Base-by-base conservation (phyloP, 148 eudicot genomes). In the Amaranthus palmeri region DNA sequence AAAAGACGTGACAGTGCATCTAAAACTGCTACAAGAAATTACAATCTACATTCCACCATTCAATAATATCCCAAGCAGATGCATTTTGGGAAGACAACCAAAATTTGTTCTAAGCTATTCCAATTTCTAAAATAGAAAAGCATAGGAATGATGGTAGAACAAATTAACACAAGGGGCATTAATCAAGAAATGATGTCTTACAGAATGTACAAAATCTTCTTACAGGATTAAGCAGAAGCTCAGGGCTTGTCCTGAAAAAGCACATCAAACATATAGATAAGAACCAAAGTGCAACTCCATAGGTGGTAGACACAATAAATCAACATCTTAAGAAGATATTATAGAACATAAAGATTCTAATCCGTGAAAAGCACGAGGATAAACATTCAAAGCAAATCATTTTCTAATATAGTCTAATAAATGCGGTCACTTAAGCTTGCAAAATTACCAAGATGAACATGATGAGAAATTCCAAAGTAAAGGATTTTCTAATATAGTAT, bases 171-270 rank as follows among this genome's bases (percentile, higher is more conserved):
- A 58, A 59, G 25, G 42, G 61, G 13, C 8, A 44, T n/a, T 64
- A 65, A 55, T 56, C 60, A 68, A 68, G 63, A 70, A 65, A 25
- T 66, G 18, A 13, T 40, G 59, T 61, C 77, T 66, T 64, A 78
- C 62, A 72, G 73, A 72, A 66, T 47, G 68, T 49, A 66, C 17
- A 55, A 46, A 64, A 12, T 61, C 76, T 72, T 70, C 96, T 89
- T 86, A 93, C 98, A 74, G 98, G 89, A 82, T 93, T 93, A 57
- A 93, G 90, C 58, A 93, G 89, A 81, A 93, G 93, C 79, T 93
- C 98, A 43, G 98, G 84, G 81, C 97, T 89, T 65, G 96, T 91
- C 96, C 98, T 93, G 95, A 25, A 76, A 86, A 92, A 79, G 17
- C 15, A 71, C 36, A 75, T 55, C 17, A 43, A 44, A 25, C 76